A percentile compares a stretch with the other conserved stretches of the same genome.
phyloP scores from a whole-genome alignment of 805 yeast genomes.

The Barnettozyma californica region DNA sequence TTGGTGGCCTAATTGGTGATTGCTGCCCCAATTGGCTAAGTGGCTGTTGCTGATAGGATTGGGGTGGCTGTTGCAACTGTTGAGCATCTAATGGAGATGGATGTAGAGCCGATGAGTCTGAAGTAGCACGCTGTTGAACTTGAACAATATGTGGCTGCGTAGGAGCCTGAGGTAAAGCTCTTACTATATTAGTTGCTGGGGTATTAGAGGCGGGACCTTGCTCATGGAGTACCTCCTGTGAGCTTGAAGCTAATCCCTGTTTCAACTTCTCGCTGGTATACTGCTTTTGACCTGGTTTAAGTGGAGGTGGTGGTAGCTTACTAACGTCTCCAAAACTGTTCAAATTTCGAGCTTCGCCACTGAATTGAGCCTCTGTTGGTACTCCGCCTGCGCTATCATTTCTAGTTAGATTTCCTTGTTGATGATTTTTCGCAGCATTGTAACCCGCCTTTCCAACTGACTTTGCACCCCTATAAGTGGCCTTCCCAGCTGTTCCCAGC shows the following conservation, averaged over 20 bases:
- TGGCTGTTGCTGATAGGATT: not conserved
- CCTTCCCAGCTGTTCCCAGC: slow-evolving; percentile 31
- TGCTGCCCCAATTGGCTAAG: not conserved
- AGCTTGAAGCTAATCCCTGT: slow-evolving; percentile 4
- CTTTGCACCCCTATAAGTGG: slow-evolving; percentile 35
- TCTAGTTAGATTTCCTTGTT: not conserved
- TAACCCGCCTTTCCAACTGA: slow-evolving; percentile 37
- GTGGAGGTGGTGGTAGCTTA: slow-evolving; percentile 34
- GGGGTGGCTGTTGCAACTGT: slow-evolving; percentile 2
- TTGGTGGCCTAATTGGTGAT: slow-evolving; percentile 1
- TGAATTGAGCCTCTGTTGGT: slow-evolving; percentile 6
- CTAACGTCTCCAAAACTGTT: slow-evolving; percentile 14
- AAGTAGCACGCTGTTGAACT: not conserved
- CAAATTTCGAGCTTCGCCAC: slow-evolving; percentile 10
- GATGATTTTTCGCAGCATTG: slow-evolving; percentile 32
- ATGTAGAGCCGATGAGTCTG: not conserved
- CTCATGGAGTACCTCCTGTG: slow-evolving; percentile 6
- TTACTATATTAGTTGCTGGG: slow-evolving; percentile 7
- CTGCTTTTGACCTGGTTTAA: slow-evolving; percentile 33
- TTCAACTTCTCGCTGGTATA: slow-evolving; percentile 22
- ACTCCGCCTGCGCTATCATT: not conserved
- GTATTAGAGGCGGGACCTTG: not conserved
- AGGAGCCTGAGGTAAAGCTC: not conserved
- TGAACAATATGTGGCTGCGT: not conserved
- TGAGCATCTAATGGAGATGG: not conserved